A percentile compares a stretch with the other conserved stretches of the same genome.
phyloP scores from a whole-genome alignment of 441 rosid species.

The Pelargonium citronellum region DNA sequence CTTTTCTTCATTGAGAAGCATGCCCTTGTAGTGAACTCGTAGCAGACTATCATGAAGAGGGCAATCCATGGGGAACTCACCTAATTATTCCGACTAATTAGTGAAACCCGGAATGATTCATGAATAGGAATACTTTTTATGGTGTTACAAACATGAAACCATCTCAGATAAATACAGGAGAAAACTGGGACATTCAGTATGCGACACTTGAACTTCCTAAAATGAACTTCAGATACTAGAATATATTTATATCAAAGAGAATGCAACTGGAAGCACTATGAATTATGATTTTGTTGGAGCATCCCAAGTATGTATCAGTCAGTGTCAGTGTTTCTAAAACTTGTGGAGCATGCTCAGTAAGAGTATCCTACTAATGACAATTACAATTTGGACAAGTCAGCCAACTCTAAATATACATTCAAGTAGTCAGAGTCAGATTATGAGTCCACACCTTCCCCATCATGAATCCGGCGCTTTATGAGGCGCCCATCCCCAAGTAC shows the following conservation, averaged over 20 bases:
- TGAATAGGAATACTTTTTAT: neutral
- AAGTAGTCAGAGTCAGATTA: neutral
- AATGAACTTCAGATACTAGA: slow-evolving; percentile 1
- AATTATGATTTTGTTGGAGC: neutral
- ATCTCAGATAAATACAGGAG: neutral
- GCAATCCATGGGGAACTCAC: slow-evolving; percentile 98
- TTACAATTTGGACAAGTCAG: neutral
- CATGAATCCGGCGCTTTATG: slow-evolving; percentile 78
- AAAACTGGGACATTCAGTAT: neutral
- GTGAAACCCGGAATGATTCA: neutral
- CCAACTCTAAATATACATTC: neutral
- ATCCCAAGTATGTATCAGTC: neutral
- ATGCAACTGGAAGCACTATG: slow-evolving; percentile 2
- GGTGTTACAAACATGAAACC: neutral
- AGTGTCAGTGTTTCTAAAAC: neutral
- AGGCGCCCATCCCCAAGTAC: slow-evolving; percentile 99
- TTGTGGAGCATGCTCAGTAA: neutral
- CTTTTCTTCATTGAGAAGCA: slow-evolving; percentile 76
- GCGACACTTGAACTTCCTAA: neutral
- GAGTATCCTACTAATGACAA: neutral
- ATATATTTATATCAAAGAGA: neutral
- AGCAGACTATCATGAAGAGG: slow-evolving; percentile 95
- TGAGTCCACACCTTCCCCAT: slow-evolving; percentile 71
- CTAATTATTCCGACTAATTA: slow-evolving; percentile 28
- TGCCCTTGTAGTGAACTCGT: slow-evolving; percentile 77